A percentile compares a stretch with the other conserved stretches of the same genome.
Conservation (phyloP, 1,284 basidiomycete species). For the Cyathus pygmaeus region DNA sequence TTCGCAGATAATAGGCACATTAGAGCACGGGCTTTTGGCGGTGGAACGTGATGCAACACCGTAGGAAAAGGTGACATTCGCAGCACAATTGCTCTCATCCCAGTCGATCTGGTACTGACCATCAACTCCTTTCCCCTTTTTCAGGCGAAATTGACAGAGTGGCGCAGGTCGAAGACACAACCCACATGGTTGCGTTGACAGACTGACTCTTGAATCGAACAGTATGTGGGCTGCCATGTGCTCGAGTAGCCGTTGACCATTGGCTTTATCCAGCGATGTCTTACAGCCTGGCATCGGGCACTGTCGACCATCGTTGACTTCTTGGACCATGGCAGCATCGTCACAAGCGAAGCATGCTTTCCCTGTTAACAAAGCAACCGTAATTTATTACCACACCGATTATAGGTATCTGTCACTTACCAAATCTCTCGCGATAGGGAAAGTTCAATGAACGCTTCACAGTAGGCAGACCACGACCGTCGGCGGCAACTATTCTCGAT, state of each 20-base stretch:
- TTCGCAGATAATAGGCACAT: constrained; percentile 38
- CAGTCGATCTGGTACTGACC: constrained; percentile 18
- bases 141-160: constrained; percentile 25
- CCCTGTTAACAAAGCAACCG: no score
- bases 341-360: constrained; percentile 30
- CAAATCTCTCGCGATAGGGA: constrained; percentile 25
- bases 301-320: constrained; percentile 6
- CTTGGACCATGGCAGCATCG: constrained; percentile 3
- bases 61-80: constrained; percentile 25
- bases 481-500: constrained; percentile 6
- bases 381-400: no score
- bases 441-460: constrained; percentile 12
- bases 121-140: constrained; percentile 22
- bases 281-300: constrained; percentile 16
- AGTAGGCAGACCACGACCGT: constrained; percentile 21
- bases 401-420: no score
- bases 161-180: constrained; percentile 28
- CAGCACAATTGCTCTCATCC: constrained; percentile 15
- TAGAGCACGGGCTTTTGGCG: constrained; percentile 31
- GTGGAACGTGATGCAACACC: constrained; percentile 25
- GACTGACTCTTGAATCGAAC: constrained; percentile 17
- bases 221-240: constrained; percentile 38
- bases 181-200: constrained; percentile 26
- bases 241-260: constrained; percentile 28
- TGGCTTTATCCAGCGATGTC: constrained; percentile 20